These are phyloP conservation scores for Ambrosia trifida DNA, from an alignment of 129 eudicot species.

Conservation along the genomic window DNA sequence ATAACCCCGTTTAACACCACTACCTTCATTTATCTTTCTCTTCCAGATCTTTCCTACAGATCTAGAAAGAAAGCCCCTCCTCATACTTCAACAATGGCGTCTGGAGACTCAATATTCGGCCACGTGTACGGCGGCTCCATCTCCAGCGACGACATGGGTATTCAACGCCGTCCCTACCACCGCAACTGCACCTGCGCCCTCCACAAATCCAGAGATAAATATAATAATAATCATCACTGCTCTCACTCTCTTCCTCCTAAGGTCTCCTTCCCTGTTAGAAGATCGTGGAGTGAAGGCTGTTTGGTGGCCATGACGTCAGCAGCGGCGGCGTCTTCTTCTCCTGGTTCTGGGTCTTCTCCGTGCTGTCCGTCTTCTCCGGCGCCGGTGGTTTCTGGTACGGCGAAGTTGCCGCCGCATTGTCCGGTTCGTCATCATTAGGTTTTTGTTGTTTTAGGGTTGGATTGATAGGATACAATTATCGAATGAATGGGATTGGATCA, in stretches of 20 bases:
- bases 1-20: slow-evolving; percentile 1
- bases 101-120: slow-evolving; percentile 43
- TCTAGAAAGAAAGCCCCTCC: not conserved
- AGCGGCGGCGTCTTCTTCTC: slow-evolving; percentile 31
- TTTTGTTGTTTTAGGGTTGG: slow-evolving; percentile 25
- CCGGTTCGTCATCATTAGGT: slow-evolving; percentile 26
- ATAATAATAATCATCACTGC: not conserved
- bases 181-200: slow-evolving; percentile 67
- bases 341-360: slow-evolving; percentile 24
- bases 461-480: slow-evolving; percentile 24
- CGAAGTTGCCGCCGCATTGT: slow-evolving; percentile 31
- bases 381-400: slow-evolving; percentile 13
- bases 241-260: slow-evolving; percentile 22
- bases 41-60: slow-evolving; percentile 36
- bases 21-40: slow-evolving; percentile 16
- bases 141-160: slow-evolving; percentile 38
- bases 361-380: slow-evolving; percentile 33
- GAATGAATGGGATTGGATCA: slow-evolving; percentile 1
- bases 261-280: slow-evolving; percentile 46
- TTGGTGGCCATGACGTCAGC: slow-evolving; percentile 39
- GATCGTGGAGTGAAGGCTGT: slow-evolving; percentile 62
- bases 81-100: slow-evolving; percentile 39
- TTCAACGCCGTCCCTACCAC: slow-evolving; percentile 55
- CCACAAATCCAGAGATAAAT: slow-evolving; percentile 36
- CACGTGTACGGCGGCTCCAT: slow-evolving; percentile 44